These are phyloP conservation scores for Blastobotrys illinoisensis DNA, from an alignment of 1,139 yeast species.

Conservation along the genomic window DNA sequence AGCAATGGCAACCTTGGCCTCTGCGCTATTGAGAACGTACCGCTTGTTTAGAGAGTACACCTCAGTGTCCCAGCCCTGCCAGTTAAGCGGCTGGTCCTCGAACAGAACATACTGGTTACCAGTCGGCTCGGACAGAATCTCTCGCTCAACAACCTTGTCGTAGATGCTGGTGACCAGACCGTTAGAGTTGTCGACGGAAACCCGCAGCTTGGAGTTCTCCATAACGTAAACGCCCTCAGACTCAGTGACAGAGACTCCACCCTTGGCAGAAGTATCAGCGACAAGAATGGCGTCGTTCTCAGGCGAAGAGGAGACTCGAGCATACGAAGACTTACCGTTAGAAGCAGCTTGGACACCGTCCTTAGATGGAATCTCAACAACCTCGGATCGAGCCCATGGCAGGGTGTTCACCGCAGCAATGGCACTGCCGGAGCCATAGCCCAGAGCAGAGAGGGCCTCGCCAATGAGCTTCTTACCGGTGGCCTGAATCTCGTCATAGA, in stretches of 20 bases:
- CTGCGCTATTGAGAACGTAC: constrained; percentile 41
- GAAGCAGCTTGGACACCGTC: constrained; percentile 8
- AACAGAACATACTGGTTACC: constrained; percentile 75
- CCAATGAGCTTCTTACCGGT: constrained; percentile 49
- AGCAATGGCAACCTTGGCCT: constrained; percentile 37
- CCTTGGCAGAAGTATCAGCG: constrained; percentile 7
- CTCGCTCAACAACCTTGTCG: constrained; percentile 57
- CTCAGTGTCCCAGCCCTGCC: constrained; percentile 98
- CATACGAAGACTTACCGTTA: constrained; percentile 14
- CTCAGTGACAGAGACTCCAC: constrained; percentile 31
- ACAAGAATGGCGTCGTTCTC: constrained; percentile 19
- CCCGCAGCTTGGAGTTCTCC: constrained; percentile 56
- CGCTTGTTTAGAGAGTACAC: constrained; percentile 70
- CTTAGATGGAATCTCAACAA: constrained; percentile 37
- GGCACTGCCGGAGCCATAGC: constrained; percentile 18
- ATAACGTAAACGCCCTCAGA: constrained; percentile 43
- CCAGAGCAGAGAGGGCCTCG: constrained; percentile 44
- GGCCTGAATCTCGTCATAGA: constrained; percentile 53
- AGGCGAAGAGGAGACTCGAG: constrained; percentile 9
- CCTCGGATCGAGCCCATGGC: constrained; percentile 63
- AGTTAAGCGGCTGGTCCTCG: constrained; percentile 84
- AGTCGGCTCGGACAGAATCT: constrained; percentile 56
- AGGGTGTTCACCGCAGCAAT: constrained; percentile 44
- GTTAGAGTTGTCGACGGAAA: constrained; percentile 42
- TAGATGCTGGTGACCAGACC: constrained; percentile 63